phyloP scores from a whole-genome alignment of 495 filamentous ascomycete species.

The Podospora pseudopauciseta region DNA sequence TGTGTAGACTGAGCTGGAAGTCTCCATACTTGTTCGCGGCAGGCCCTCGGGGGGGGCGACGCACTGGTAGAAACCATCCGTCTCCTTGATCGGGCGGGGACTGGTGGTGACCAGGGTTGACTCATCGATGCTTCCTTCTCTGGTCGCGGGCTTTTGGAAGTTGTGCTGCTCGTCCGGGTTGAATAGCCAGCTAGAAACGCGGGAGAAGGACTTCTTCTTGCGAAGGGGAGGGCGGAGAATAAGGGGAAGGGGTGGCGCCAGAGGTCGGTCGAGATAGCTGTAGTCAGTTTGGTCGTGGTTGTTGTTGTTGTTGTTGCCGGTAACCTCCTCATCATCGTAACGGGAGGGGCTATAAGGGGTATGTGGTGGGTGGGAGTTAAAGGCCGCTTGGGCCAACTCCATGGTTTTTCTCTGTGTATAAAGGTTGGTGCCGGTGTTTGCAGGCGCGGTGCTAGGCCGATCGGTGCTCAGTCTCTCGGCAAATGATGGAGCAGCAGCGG shows the following conservation, averaged over 20 bases:
- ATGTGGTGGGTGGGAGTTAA: constrained; percentile 21
- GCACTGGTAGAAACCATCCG: constrained; percentile 53
- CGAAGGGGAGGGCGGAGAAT: constrained; percentile 48
- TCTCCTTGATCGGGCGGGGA: constrained; percentile 44
- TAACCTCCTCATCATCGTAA: constrained; percentile 1
- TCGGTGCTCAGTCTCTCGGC: constrained; percentile 46
- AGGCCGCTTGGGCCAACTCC: constrained; percentile 20
- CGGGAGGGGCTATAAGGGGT: background rate
- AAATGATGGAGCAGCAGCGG: constrained; percentile 47
- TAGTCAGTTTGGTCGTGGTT: constrained; percentile 3
- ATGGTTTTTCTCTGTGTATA: constrained; percentile 17
- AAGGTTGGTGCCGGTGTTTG: constrained; percentile 17
- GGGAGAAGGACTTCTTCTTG: constrained; percentile 57
- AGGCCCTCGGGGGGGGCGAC: constrained; percentile 35
- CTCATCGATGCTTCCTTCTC: background rate
- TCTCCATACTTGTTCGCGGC: constrained; percentile 37
- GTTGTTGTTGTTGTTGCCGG: constrained; percentile 11
- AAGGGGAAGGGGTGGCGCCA: constrained; percentile 52
- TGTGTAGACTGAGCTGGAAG: constrained; percentile 39
- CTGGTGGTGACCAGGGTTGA: constrained; percentile 41
- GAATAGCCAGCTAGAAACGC: constrained; percentile 55
- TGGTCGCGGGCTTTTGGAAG: background rate
- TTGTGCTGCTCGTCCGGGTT: constrained; percentile 22
- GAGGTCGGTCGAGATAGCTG: constrained; percentile 32
- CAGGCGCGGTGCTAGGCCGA: constrained; percentile 36